These are phyloP conservation scores for Microbotryum intermedium DNA, from an alignment of 1,284 basidiomycete species.

Conservation along the genomic window DNA sequence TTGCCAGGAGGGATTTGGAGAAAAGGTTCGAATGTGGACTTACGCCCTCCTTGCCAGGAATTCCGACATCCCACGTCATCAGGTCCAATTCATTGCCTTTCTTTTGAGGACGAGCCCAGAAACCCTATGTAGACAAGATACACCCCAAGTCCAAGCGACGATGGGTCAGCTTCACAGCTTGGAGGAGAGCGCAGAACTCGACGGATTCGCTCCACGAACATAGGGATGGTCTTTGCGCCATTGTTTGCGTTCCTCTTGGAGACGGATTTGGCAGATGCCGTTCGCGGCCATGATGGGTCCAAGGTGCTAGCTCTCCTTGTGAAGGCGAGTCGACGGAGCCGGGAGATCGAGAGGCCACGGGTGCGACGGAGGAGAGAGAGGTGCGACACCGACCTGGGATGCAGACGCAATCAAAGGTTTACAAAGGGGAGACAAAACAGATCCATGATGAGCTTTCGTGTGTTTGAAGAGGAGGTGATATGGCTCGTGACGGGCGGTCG, in stretches of 20 bases:
- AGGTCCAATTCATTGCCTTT: constrained; percentile 80
- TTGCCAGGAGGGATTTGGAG: neutral
- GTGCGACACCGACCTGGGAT: too few relatives aligned
- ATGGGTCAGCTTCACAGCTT: neutral
- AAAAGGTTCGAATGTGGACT: constrained; percentile 38
- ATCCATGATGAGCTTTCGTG: too few relatives aligned
- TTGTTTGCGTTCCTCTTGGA: constrained; percentile 95
- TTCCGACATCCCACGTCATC: constrained; percentile 91
- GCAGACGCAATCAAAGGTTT: too few relatives aligned
- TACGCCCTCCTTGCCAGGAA: constrained; percentile 51
- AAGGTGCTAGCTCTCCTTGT: too few relatives aligned
- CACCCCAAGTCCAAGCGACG: neutral
- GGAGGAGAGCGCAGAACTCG: constrained; percentile 32
- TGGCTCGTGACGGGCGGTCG: too few relatives aligned
- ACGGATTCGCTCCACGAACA: constrained; percentile 50
- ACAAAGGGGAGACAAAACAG: too few relatives aligned
- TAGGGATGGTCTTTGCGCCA: constrained; percentile 99
- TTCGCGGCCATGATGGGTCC: too few relatives aligned
- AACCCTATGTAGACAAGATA: constrained; percentile 11
- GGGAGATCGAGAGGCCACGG: too few relatives aligned
- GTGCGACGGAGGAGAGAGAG: too few relatives aligned
- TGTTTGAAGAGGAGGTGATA: too few relatives aligned
- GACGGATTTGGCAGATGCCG: constrained; percentile 51
- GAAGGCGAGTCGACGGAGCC: too few relatives aligned
- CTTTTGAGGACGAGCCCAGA: constrained; percentile 27